Base-by-base conservation (phyloP, 345 rosid species). In the Eucalyptus cloeziana region DNA sequence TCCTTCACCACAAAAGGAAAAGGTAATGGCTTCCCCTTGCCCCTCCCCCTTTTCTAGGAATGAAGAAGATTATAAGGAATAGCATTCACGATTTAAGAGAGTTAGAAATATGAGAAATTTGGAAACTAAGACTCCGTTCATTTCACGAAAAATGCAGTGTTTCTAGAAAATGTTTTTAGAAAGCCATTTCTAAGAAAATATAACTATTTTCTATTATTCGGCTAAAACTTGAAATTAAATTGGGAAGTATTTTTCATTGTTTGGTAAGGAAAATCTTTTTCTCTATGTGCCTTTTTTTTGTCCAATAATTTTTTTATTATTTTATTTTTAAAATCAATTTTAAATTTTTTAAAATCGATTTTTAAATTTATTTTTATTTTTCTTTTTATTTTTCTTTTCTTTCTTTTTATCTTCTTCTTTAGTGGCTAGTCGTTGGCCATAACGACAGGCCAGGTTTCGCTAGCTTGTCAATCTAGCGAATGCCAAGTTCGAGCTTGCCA, bases 121-220 rank as follows among this genome's bases (percentile, higher is more conserved):
- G 1, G 2, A 24, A 10, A 10, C 1, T 24, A 3, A 52, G 2
- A 0, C 0, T 52, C 0, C 2, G 0, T 21, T 21, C 0, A 0
- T 52, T 52, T 52, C 1, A 52, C 0, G 0, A 1, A 52, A 52
- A 52, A 52, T 52, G 0, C 22, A 21, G 2, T 3, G 1, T 52
- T 52, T 52, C 2, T 52, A 52, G 0, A 52, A 52, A n/a, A n/a
- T n/a, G n/a, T n/a, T n/a, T n/a, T n/a, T n/a, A n/a, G n/a, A n/a
- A n/a, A n/a, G n/a, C n/a, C n/a, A n/a, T n/a, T n/a, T n/a, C n/a
- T n/a, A n/a, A n/a, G n/a, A n/a, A n/a, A 52, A 52, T 52, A 19
- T 52, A 21, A 21, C 2, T 7, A 8, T 4, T 21, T 52, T 52
- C n/a, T n/a, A n/a, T 19, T 0, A 0, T 52, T 52, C 0, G 2